Percentiles rank a stretch among this genome's conserved stretches.
phyloP scores from a whole-genome alignment of 192 early-diverging fungal genomes.

The Powellomyces hirtus region DNA sequence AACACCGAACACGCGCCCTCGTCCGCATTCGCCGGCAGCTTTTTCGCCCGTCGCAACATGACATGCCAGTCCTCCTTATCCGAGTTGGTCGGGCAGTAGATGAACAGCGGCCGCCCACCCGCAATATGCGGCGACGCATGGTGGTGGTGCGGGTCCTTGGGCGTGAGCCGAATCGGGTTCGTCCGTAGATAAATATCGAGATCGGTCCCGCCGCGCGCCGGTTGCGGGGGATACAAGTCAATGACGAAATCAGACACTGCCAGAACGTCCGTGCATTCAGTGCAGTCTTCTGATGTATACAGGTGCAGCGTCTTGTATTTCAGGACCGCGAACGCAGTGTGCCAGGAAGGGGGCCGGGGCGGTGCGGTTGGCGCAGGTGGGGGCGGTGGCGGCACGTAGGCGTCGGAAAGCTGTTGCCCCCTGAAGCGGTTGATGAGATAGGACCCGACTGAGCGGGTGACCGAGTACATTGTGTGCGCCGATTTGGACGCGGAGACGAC shows the following conservation, averaged over 20 bases:
- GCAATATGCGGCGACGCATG: background rate
- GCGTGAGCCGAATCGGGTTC: constrained; percentile 33
- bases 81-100: constrained; percentile 39
- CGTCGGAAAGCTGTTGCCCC: constrained; percentile 24
- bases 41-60: constrained; percentile 69
- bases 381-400: background rate
- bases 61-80: constrained; percentile 94
- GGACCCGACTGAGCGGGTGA: constrained; percentile 17
- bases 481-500: constrained; percentile 22
- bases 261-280: constrained; percentile 79
- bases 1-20: constrained; percentile 28
- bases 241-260: constrained; percentile 66
- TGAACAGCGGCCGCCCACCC: constrained; percentile 1
- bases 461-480: background rate
- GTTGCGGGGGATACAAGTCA: constrained; percentile 27
- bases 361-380: background rate
- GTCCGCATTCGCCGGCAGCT: constrained; percentile 35
- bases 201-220: constrained; percentile 23
- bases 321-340: constrained; percentile 64
- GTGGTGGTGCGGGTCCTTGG: constrained; percentile 8
- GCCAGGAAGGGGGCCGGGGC: constrained; percentile 24
- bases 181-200: constrained; percentile 41
- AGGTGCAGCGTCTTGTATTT: constrained; percentile 78
- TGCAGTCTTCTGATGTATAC: constrained; percentile 74
- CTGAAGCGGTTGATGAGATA: constrained; percentile 36